Percentiles rank a stretch among this genome's conserved stretches.
phyloP scores from a whole-genome alignment of 345 rosid species.

The Rubroshorea leprosula region DNA sequence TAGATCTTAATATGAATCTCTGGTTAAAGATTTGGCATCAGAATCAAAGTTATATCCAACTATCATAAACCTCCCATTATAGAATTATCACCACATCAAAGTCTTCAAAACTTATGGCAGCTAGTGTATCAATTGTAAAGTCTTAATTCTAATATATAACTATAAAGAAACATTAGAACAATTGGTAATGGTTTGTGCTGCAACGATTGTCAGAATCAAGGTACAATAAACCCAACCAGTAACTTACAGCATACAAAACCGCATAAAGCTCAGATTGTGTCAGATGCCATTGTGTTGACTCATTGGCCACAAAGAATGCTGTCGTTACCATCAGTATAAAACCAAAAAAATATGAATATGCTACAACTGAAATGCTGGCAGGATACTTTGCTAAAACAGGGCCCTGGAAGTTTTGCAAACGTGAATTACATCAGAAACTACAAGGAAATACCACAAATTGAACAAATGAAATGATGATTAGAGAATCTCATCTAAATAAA shows the following conservation, averaged over 20 bases:
- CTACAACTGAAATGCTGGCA: conserved; percentile 75
- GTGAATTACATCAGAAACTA: not conserved
- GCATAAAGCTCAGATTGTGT: conserved; percentile 74
- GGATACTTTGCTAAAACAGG: conserved; percentile 78
- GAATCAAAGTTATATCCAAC: too few relatives aligned
- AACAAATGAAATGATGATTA: too few relatives aligned
- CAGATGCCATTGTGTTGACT: conserved; percentile 76
- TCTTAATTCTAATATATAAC: too few relatives aligned
- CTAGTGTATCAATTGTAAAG: not conserved
- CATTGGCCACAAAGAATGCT: conserved; percentile 55
- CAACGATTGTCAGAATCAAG: not conserved
- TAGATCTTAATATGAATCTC: too few relatives aligned
- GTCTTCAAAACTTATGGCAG: not conserved
- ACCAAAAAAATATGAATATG: conserved; percentile 76
- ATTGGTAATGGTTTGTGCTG: not conserved
- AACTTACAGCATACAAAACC: conserved; percentile 85
- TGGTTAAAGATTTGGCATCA: too few relatives aligned
- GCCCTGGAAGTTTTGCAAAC: conserved; percentile 48
- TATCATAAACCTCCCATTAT: too few relatives aligned
- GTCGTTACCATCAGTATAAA: conserved; percentile 62
- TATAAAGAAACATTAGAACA: not conserved
- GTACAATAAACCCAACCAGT: conserved; percentile 2
- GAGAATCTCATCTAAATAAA: too few relatives aligned
- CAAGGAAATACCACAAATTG: not conserved
- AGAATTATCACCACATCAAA: not conserved